Evolutionary conservation across 345 rosid species (phyloP).

Genomic region (Chamaenerion angustifolium): DNA sequence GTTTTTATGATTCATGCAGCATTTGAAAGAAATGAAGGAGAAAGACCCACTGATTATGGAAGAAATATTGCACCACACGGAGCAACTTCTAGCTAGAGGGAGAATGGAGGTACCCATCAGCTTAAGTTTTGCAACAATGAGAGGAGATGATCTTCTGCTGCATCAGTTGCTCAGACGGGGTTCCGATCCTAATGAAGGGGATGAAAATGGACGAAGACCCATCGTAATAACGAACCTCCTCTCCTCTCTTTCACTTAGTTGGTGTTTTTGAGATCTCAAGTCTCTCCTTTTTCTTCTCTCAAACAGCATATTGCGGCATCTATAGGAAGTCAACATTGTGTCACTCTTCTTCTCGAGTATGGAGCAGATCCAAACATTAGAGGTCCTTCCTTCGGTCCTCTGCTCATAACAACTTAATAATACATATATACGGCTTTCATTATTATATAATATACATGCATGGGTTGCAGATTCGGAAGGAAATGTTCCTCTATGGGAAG

Average conservation of each 20-base stretch:
- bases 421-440: too few relatives aligned
- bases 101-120: constrained; percentile 74
- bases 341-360: constrained; percentile 47
- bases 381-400: constrained; percentile 24
- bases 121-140: constrained; percentile 61
- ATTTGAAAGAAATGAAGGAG: constrained; percentile 41
- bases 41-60: constrained; percentile 38
- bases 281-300: background rate
- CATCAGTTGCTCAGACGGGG: constrained; percentile 61
- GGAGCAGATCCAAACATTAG: constrained; percentile 63
- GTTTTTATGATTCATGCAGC: constrained; percentile 28
- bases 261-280: background rate
- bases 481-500: constrained; percentile 78
- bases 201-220: constrained; percentile 47
- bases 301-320: constrained; percentile 82
- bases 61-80: constrained; percentile 45
- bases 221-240: constrained; percentile 19
- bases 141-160: constrained; percentile 69
- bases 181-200: constrained; percentile 52
- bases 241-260: background rate
- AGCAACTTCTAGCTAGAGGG: constrained; percentile 65
- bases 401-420: background rate
- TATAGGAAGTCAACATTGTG: constrained; percentile 49
- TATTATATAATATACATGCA: too few relatives aligned
- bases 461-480: constrained; percentile 60